phyloP scores from a whole-genome alignment of 306 rosid species.

The Rubus idaeus region DNA sequence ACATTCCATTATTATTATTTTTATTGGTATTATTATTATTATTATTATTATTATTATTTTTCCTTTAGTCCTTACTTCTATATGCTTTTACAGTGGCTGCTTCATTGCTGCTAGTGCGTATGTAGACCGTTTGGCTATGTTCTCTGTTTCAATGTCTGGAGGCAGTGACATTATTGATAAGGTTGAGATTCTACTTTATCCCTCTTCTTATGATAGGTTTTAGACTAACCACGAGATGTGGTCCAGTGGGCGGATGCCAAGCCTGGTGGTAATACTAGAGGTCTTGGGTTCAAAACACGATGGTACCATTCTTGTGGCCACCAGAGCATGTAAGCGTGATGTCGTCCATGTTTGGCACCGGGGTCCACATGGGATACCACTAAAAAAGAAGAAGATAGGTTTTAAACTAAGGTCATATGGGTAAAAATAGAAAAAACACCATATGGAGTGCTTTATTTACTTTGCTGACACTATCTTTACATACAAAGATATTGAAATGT shows the following conservation, averaged over 20 bases:
- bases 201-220: slow-evolving; percentile 20
- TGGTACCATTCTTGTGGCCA: too few relatives aligned
- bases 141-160: slow-evolving; percentile 67
- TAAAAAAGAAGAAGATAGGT: neutral
- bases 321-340: too few relatives aligned
- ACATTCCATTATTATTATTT: too few relatives aligned
- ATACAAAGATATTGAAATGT: slow-evolving; percentile 13
- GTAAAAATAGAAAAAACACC: neutral
- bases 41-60: neutral
- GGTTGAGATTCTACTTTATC: slow-evolving; percentile 38
- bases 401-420: slow-evolving; percentile 17
- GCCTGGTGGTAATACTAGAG: too few relatives aligned
- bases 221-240: neutral
- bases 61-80: slow-evolving; percentile 21
- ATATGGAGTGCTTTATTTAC: neutral
- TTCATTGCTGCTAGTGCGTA: slow-evolving; percentile 89
- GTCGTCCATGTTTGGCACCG: too few relatives aligned
- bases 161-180: slow-evolving; percentile 71
- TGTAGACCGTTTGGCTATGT: slow-evolving; percentile 72
- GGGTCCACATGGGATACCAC: too few relatives aligned
- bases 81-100: slow-evolving; percentile 79
- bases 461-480: neutral
- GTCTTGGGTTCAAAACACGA: too few relatives aligned
- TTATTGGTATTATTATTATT: too few relatives aligned
- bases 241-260: too few relatives aligned